Percentiles rank a stretch among this genome's conserved stretches.
Conservation (phyloP, 2,329 filamentous ascomycete species). For the Plenodomus lindquistii region DNA sequence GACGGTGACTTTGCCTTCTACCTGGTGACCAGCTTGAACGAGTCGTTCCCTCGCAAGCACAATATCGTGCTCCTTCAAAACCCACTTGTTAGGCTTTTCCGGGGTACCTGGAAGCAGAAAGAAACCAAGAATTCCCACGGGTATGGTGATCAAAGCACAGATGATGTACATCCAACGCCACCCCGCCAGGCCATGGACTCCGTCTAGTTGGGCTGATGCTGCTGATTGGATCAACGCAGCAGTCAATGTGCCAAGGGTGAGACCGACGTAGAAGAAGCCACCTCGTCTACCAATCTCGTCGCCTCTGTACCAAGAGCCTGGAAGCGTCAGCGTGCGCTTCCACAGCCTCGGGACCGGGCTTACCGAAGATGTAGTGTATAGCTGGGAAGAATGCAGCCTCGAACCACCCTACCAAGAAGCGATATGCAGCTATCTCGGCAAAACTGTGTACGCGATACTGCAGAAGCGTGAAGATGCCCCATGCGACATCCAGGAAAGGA, state of each 20-base stretch:
- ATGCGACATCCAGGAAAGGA: slow-evolving; percentile 56
- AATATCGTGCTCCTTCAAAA: slow-evolving; percentile 55
- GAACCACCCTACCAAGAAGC: slow-evolving; percentile 60
- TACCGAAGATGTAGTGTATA: slow-evolving; percentile 33
- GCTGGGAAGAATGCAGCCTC: slow-evolving; percentile 52
- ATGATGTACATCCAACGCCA: slow-evolving; percentile 46
- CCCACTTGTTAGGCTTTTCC: slow-evolving; percentile 53
- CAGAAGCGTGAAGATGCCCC: slow-evolving; percentile 62
- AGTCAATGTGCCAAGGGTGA: slow-evolving; percentile 57
- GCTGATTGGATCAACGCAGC: slow-evolving; percentile 53
- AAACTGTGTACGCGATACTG: slow-evolving; percentile 57
- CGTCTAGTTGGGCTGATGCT: slow-evolving; percentile 58
- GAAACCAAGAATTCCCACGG: slow-evolving; percentile 56
- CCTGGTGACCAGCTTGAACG: slow-evolving; percentile 48
- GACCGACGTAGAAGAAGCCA: slow-evolving; percentile 57
- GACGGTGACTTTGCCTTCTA: slow-evolving; percentile 22
- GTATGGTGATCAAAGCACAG: slow-evolving; percentile 58
- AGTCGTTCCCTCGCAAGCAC: slow-evolving; percentile 53
- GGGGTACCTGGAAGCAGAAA: slow-evolving; percentile 58
- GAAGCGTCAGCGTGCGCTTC: slow-evolving; percentile 2
- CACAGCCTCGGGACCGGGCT: neutral
- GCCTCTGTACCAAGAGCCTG: slow-evolving; percentile 55
- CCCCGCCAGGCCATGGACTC: slow-evolving; percentile 48
- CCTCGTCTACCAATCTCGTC: slow-evolving; percentile 51
- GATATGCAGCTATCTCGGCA: slow-evolving; percentile 56